Percentiles rank a stretch among this genome's conserved stretches.
Conservation (phyloP, 805 yeast genomes). For the Maudiozyma pseudohumilis region DNA sequence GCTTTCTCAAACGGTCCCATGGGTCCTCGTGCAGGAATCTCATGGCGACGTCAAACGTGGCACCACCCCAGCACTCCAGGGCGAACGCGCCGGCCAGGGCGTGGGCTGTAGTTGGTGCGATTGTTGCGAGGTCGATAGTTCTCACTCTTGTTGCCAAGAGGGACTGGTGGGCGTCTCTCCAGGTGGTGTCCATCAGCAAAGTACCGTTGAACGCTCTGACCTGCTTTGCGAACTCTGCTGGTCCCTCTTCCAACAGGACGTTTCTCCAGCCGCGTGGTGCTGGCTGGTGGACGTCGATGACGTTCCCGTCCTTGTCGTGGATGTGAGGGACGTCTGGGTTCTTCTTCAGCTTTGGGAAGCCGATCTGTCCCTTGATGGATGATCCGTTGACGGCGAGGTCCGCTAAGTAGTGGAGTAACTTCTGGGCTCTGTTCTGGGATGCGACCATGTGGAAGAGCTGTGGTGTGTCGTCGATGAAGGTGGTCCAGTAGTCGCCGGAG, state of each 20-base stretch:
- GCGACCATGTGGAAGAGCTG: conserved; percentile 86
- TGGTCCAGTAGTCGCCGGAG: conserved; percentile 89
- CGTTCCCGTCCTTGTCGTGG: conserved; percentile 50
- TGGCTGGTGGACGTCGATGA: conserved; percentile 47
- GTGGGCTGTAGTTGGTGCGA: conserved; percentile 90
- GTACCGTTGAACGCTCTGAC: conserved; percentile 81
- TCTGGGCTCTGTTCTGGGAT: conserved; percentile 95
- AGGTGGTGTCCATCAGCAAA: conserved; percentile 93
- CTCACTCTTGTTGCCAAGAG: conserved; percentile 94
- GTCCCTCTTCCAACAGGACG: conserved; percentile 73
- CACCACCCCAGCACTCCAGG: conserved; percentile 99
- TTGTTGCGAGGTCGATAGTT: conserved; percentile 80
- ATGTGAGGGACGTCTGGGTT: conserved; percentile 71
- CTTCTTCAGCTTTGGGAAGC: conserved; percentile 70
- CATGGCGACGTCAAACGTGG: conserved; percentile 98
- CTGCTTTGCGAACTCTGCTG: conserved; percentile 79
- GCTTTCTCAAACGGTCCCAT: conserved; percentile 87
- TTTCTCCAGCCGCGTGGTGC: conserved; percentile 88
- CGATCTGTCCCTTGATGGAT: conserved; percentile 90
- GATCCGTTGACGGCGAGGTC: conserved; percentile 95
- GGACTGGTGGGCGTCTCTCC: conserved; percentile 99
- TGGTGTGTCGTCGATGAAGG: conserved; percentile 97
- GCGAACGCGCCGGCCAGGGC: conserved; percentile 89
- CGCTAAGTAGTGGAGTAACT: conserved; percentile 80
- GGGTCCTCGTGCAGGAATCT: conserved; percentile 98